Conservation (phyloP, 495 filamentous ascomycete species). For the Aspergillus sclerotioniger region DNA sequence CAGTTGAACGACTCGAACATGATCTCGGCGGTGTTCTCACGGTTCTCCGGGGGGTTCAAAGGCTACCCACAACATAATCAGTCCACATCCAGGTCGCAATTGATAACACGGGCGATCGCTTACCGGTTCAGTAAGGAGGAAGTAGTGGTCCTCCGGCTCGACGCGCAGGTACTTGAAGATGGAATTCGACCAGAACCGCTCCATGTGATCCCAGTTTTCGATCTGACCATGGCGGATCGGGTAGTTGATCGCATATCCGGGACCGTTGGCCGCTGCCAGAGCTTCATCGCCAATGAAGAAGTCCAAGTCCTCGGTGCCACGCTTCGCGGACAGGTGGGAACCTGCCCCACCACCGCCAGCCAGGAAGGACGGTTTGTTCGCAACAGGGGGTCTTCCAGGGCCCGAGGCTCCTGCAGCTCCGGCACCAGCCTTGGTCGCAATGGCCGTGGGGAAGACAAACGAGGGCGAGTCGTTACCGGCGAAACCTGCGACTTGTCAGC, state of each 20-base stretch:
- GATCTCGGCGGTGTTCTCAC: conserved; percentile 98
- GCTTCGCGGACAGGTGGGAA: conserved; percentile 83
- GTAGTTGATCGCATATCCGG: conserved; percentile 94
- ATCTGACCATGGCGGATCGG: conserved; percentile 97
- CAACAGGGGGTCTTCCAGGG: conserved; percentile 83
- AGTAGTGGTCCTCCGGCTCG: conserved; percentile 97
- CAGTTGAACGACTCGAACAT: conserved; percentile 99
- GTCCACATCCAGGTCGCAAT: not conserved
- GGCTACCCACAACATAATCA: conserved; percentile 55
- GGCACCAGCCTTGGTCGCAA: conserved; percentile 84
- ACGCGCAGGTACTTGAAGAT: conserved; percentile 99
- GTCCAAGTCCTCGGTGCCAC: conserved; percentile 95
- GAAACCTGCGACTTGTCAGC: conserved; percentile 67
- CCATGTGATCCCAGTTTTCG: conserved; percentile 99
- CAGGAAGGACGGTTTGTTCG: conserved; percentile 90
- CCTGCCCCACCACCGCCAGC: conserved; percentile 81
- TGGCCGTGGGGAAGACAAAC: conserved; percentile 98
- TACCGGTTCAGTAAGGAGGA: conserved; percentile 95
- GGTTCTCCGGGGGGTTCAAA: conserved; percentile 96
- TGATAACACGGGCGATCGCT: conserved; percentile 20
- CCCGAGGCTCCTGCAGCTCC: conserved; percentile 73
- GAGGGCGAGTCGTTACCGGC: conserved; percentile 98
- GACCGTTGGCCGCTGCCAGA: conserved; percentile 75
- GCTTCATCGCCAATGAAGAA: conserved; percentile 99
- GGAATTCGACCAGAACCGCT: conserved; percentile 98